Percentiles rank a stretch among this genome's conserved stretches.
Evolutionary conservation across 129 eudicot species (phyloP).

Genomic region (Saussurea involucrata): DNA sequence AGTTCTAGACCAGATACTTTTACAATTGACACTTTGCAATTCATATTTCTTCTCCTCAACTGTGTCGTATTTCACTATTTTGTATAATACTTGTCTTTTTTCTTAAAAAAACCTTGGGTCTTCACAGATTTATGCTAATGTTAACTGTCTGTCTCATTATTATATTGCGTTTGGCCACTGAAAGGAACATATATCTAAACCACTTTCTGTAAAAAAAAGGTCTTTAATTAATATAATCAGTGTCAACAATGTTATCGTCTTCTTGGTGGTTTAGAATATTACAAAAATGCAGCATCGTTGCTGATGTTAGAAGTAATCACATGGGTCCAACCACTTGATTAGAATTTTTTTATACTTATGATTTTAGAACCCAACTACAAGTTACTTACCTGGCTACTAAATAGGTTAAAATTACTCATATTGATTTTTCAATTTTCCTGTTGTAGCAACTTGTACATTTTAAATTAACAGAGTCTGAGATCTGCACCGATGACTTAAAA

Average conservation of each 20-base stretch:
- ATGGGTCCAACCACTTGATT: constrained; percentile 26
- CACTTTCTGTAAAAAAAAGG: constrained; percentile 4
- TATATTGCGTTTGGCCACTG: constrained; percentile 3
- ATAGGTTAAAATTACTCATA: neutral
- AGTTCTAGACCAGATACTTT: neutral
- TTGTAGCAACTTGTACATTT: constrained; percentile 2
- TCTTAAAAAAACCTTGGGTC: constrained; percentile 9
- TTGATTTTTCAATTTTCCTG: neutral
- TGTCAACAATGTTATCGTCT: constrained; percentile 9
- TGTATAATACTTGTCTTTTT: constrained; percentile 20
- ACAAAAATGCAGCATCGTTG: constrained; percentile 21
- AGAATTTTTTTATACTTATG: neutral
- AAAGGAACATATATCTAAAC: constrained; percentile 17
- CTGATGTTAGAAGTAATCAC: constrained; percentile 19
- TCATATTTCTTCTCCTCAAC: neutral
- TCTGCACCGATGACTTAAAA: constrained; percentile 16
- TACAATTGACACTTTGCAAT: neutral
- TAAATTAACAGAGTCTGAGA: constrained; percentile 7
- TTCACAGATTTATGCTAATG: constrained; percentile 12
- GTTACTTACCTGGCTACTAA: neutral
- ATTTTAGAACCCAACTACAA: constrained; percentile 20
- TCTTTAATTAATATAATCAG: constrained; percentile 13
- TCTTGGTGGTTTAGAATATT: constrained; percentile 19
- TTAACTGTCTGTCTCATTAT: constrained; percentile 9
- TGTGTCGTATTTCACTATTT: constrained; percentile 8